Evolutionary conservation across 1,139 yeast genomes (phyloP).

Genomic region (Meyerozyma sp.): DNA sequence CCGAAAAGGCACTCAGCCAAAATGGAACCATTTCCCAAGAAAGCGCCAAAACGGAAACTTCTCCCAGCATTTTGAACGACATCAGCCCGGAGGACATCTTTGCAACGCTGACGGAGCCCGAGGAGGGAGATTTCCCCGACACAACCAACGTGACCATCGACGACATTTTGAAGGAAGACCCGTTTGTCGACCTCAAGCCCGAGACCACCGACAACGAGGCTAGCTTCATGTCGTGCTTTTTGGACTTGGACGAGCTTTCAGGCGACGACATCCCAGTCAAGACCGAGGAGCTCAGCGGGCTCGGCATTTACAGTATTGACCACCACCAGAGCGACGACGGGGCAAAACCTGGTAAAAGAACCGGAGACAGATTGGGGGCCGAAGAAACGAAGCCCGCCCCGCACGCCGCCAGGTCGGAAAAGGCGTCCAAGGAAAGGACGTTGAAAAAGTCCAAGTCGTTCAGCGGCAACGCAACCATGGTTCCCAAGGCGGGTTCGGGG

Average conservation of each 20-base stretch:
- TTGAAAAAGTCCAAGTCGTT: constrained; percentile 12
- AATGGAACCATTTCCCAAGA: background rate
- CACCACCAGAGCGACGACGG: background rate
- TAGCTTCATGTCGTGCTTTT: constrained; percentile 5
- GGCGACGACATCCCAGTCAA: constrained; percentile 1
- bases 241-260: constrained; percentile 3
- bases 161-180: constrained; percentile 19
- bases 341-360: background rate
- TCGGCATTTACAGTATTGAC: background rate
- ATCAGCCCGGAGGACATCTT: constrained; percentile 1
- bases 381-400: background rate
- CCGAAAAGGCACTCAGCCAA: background rate
- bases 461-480: constrained; percentile 5
- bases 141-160: constrained; percentile 15
- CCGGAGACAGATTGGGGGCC: background rate
- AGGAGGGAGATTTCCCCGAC: background rate
- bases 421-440: constrained; percentile 1
- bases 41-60: background rate
- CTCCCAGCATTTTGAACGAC: background rate
- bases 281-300: background rate
- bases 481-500: background rate
- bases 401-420: background rate
- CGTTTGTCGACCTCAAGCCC: constrained; percentile 13
- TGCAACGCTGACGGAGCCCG: constrained; percentile 1
- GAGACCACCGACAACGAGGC: constrained; percentile 5